These are phyloP conservation scores for Colletotrichum euphorbiae DNA, from an alignment of 2,329 filamentous ascomycete genomes.

Conservation along the genomic window DNA sequence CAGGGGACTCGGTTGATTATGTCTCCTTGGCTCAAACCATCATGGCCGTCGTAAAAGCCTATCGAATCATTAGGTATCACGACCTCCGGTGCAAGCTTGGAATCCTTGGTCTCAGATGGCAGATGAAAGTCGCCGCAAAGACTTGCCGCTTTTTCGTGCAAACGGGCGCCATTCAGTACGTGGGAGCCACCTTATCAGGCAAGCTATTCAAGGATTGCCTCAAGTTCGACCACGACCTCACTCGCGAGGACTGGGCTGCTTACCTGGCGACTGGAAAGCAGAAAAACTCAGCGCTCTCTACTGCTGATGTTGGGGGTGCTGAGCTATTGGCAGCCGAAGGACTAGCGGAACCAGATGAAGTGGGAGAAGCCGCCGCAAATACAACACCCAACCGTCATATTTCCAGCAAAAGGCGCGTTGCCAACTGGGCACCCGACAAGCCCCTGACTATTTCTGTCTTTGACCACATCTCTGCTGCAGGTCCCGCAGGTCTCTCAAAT, in stretches of 20 bases:
- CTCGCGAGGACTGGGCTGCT: constrained; percentile 66
- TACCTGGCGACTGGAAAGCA: constrained; percentile 63
- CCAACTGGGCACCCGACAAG: constrained; percentile 49
- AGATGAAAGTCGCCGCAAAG: constrained; percentile 71
- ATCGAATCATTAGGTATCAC: constrained; percentile 67
- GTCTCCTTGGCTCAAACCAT: constrained; percentile 67
- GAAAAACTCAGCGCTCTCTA: constrained; percentile 16
- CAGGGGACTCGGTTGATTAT: constrained; percentile 68
- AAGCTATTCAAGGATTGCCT: constrained; percentile 72
- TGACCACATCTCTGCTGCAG: constrained; percentile 50
- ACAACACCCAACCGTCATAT: neutral
- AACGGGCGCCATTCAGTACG: constrained; percentile 66
- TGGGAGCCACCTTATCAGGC: constrained; percentile 65
- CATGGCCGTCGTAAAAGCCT: constrained; percentile 67
- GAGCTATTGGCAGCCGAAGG: constrained; percentile 8
- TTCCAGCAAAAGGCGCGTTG: constrained; percentile 8
- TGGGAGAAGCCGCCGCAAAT: neutral
- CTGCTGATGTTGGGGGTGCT: neutral
- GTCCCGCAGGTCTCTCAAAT: constrained; percentile 48
- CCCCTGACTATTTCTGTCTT: constrained; percentile 48
- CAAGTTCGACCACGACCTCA: constrained; percentile 67
- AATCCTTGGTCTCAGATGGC: constrained; percentile 64
- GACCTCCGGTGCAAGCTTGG: constrained; percentile 70
- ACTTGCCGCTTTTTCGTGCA: constrained; percentile 68
- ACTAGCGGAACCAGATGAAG: neutral